Conservation (phyloP, 2,329 filamentous ascomycete genomes). For the Teratosphaeriaceae sp. region DNA sequence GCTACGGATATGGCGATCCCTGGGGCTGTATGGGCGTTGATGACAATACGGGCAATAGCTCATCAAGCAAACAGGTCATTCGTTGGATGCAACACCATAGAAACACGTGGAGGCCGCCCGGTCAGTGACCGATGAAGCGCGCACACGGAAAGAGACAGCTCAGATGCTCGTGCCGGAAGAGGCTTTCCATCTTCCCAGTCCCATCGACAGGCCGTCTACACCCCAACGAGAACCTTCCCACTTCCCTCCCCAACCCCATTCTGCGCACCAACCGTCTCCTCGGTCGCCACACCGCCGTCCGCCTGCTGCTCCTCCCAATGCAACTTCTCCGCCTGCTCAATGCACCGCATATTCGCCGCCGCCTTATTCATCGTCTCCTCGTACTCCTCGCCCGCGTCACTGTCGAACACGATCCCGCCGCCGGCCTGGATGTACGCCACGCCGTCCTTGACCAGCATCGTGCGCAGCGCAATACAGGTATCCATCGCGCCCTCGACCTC, state of each 20-base stretch:
- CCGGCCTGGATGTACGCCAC: constrained; percentile 84
- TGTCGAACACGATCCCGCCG: constrained; percentile 91
- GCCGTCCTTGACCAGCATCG: constrained; percentile 90
- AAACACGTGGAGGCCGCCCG: too few relatives aligned
- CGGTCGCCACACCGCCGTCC: constrained; percentile 4
- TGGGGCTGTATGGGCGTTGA: too few relatives aligned
- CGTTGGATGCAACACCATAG: too few relatives aligned
- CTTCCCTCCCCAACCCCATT: neutral
- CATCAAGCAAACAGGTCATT: too few relatives aligned
- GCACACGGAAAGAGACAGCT: too few relatives aligned
- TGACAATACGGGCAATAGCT: too few relatives aligned
- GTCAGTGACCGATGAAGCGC: too few relatives aligned
- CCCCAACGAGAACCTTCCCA: neutral
- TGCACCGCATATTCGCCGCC: constrained; percentile 80
- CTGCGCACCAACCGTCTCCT: neutral
- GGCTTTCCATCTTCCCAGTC: too few relatives aligned
- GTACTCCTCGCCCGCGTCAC: constrained; percentile 84
- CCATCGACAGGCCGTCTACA: too few relatives aligned
- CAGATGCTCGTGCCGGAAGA: too few relatives aligned
- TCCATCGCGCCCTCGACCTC: constrained; percentile 83
- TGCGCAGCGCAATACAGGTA: constrained; percentile 73
- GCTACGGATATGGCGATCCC: too few relatives aligned
- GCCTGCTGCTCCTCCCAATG: constrained; percentile 45
- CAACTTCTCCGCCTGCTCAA: constrained; percentile 72
- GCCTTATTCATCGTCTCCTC: constrained; percentile 97